Evolutionary conservation across 495 filamentous ascomycete species (phyloP).

Genomic region (Talaromyces ruber): DNA sequence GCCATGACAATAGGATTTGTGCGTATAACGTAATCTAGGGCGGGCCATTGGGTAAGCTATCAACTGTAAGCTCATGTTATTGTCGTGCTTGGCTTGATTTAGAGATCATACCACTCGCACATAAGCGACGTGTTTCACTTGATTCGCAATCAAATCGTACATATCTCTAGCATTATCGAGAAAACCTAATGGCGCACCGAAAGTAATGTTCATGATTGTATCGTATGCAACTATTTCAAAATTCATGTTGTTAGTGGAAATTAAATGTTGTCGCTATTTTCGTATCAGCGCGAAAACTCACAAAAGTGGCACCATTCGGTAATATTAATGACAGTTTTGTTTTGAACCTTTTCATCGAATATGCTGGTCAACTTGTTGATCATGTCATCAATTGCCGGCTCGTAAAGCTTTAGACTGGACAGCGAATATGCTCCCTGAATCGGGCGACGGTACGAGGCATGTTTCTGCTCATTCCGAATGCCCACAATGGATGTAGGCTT

Average conservation of each 20-base stretch:
- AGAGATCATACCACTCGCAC: background rate
- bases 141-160: background rate
- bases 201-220: background rate
- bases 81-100: background rate
- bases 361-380: background rate
- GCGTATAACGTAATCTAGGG: background rate
- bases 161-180: background rate
- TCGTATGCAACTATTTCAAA: background rate
- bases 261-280: background rate
- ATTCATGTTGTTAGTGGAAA: background rate
- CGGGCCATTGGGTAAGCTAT: background rate
- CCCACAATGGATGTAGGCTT: background rate
- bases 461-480: background rate
- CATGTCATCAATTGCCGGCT: background rate
- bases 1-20: background rate
- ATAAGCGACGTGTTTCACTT: background rate
- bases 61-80: background rate
- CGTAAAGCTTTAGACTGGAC: background rate
- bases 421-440: background rate
- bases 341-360: background rate
- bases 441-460: background rate
- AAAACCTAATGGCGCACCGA: background rate
- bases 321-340: background rate
- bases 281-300: background rate
- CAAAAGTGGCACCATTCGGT: conserved; percentile 1